Evolutionary conservation across 257 asterid genomes (phyloP).

Genomic region (Petrea volubilis): DNA sequence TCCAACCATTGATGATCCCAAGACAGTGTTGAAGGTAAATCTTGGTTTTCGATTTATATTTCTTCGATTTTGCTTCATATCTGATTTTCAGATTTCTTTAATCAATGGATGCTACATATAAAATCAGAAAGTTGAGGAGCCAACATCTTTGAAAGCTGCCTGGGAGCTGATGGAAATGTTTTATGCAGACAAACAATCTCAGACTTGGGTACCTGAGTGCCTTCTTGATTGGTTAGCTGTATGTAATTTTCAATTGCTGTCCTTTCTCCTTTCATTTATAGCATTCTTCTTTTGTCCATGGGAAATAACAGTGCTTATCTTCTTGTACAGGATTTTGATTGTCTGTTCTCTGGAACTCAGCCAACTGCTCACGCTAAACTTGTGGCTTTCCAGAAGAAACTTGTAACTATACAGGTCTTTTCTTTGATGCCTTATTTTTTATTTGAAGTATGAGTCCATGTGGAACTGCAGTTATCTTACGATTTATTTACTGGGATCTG

Average conservation of each 20-base stretch:
- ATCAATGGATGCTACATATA: constrained; percentile 21
- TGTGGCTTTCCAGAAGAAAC: constrained; percentile 75
- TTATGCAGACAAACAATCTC: constrained; percentile 82
- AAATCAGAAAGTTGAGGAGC: constrained; percentile 63
- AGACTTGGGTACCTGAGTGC: constrained; percentile 85
- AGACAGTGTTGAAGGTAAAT: constrained; percentile 55
- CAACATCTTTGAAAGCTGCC: constrained; percentile 82
- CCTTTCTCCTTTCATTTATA: constrained; percentile 14
- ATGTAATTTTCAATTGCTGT: constrained; percentile 32
- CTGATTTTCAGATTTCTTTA: constrained; percentile 15
- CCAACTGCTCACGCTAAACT: constrained; percentile 78
- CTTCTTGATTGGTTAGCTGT: constrained; percentile 93
- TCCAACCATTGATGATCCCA: constrained; percentile 73
- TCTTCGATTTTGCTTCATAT: constrained; percentile 11
- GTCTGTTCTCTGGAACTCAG: constrained; percentile 68
- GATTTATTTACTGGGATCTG: neutral
- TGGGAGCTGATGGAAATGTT: constrained; percentile 96
- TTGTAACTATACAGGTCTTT: constrained; percentile 62
- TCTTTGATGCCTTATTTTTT: constrained; percentile 6
- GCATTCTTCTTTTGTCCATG: constrained; percentile 6
- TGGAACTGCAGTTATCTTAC: neutral
- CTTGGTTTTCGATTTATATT: constrained; percentile 22
- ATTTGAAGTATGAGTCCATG: neutral
- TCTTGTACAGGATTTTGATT: constrained; percentile 67
- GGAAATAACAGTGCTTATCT: constrained; percentile 20